Percentiles rank a stretch among this genome's conserved stretches.
phyloP scores from a whole-genome alignment of 2,329 filamentous ascomycete species.

The Arachnomyces sp. region DNA sequence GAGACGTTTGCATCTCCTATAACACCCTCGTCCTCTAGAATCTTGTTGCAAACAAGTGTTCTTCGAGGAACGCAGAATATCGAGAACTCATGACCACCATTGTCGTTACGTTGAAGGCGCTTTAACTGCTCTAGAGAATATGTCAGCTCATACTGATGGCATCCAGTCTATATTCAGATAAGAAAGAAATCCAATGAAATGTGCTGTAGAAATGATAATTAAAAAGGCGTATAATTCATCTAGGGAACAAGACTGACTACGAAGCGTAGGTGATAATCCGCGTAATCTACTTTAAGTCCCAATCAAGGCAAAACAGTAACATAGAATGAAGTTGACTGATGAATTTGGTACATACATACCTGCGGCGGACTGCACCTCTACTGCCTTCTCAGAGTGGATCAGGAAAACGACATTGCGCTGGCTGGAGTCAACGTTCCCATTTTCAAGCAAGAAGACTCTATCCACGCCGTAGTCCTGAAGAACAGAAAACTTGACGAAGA shows the following conservation, averaged over 20 bases:
- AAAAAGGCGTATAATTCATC: slow-evolving; percentile 25
- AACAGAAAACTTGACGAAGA: slow-evolving; percentile 90
- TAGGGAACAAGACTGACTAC: slow-evolving; percentile 52
- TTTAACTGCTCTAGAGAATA: slow-evolving; percentile 71
- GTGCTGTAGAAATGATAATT: slow-evolving; percentile 23
- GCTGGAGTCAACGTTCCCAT: slow-evolving; percentile 86
- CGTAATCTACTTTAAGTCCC: slow-evolving; percentile 56
- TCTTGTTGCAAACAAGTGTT: slow-evolving; percentile 81
- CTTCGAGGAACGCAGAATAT: slow-evolving; percentile 93
- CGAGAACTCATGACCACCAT: slow-evolving; percentile 89
- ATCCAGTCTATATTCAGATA: slow-evolving; percentile 29
- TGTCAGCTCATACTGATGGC: slow-evolving; percentile 56
- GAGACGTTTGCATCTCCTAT: slow-evolving; percentile 84
- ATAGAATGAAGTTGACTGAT: slow-evolving; percentile 10
- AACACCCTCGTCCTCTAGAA: slow-evolving; percentile 87
- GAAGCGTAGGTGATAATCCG: slow-evolving; percentile 48
- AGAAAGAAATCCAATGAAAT: slow-evolving; percentile 38
- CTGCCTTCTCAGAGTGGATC: slow-evolving; percentile 79
- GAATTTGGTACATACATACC: slow-evolving; percentile 53
- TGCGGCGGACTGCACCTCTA: slow-evolving; percentile 76
- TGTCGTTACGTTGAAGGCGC: slow-evolving; percentile 76
- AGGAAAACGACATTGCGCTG: slow-evolving; percentile 95
- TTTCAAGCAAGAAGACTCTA: slow-evolving; percentile 94
- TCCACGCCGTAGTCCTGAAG: slow-evolving; percentile 96
- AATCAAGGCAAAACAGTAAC: slow-evolving; percentile 12